These are phyloP conservation scores for Pleurotus salmoneostramineus DNA, from an alignment of 768 basidiomycete genomes.

Conservation along the genomic window DNA sequence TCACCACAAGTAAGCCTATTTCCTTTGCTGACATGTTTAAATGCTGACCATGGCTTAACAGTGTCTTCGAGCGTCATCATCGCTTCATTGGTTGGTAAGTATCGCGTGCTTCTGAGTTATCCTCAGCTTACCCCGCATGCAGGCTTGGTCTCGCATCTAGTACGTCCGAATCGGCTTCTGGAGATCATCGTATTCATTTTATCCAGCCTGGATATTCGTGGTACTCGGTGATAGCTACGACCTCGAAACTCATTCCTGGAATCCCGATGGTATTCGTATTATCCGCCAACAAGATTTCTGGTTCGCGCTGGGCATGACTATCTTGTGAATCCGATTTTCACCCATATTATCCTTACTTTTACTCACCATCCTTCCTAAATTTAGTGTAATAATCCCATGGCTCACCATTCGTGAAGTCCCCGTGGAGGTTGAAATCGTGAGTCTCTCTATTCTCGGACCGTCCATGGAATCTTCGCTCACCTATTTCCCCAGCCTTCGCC, in stretches of 20 bases:
- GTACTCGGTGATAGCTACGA: constrained; percentile 68
- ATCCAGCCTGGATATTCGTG: constrained; percentile 61
- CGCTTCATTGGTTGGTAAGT: constrained; percentile 76
- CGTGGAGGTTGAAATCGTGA: constrained; percentile 73
- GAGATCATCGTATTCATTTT: constrained; percentile 3
- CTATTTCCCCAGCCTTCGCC: constrained; percentile 57
- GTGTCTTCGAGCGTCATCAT: constrained; percentile 79
- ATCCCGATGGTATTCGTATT: constrained; percentile 53
- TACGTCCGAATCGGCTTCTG: constrained; percentile 25
- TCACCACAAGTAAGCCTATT: constrained; percentile 63
- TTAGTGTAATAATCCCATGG: constrained; percentile 72
- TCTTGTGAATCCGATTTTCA: constrained; percentile 44
- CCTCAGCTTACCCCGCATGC: constrained; percentile 7
- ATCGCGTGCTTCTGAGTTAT: neutral
- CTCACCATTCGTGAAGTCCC: constrained; percentile 70
- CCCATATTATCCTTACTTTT: constrained; percentile 9
- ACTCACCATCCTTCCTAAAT: constrained; percentile 2
- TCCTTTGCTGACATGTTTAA: neutral
- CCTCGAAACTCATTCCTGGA: constrained; percentile 50
- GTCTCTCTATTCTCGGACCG: constrained; percentile 17
- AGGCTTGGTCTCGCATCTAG: constrained; percentile 51
- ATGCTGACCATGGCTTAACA: constrained; percentile 18
- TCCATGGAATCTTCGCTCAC: neutral
- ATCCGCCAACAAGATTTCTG: constrained; percentile 75
- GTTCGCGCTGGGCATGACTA: constrained; percentile 71